Conservation (phyloP, 805 yeast genomes). For the Barnettozyma californica region DNA sequence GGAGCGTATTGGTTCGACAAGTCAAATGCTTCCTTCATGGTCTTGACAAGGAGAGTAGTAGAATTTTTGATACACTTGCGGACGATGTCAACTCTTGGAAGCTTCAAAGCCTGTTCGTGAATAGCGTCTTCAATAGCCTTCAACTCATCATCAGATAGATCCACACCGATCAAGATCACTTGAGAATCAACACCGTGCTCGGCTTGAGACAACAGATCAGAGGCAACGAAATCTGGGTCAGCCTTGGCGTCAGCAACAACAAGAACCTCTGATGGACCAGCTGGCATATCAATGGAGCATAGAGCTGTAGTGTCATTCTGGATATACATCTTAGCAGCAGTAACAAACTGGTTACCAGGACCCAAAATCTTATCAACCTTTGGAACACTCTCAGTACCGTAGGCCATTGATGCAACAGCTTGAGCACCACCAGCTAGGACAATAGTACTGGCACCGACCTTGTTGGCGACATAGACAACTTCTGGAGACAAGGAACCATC, state of each 20-base stretch:
- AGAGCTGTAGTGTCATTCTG: conserved; percentile 93
- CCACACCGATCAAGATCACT: conserved; percentile 85
- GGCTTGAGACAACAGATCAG: conserved; percentile 94
- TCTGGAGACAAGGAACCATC: conserved; percentile 95
- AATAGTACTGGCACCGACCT: conserved; percentile 85
- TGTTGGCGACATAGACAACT: conserved; percentile 94
- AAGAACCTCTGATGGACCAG: conserved; percentile 97
- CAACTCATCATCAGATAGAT: conserved; percentile 53
- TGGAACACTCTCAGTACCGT: conserved; percentile 89
- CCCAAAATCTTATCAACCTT: conserved; percentile 97
- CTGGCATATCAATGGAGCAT: conserved; percentile 98
- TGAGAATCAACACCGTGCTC: conserved; percentile 99
- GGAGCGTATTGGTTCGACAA: conserved; percentile 93
- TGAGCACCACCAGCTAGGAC: conserved; percentile 99
- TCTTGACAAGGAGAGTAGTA: conserved; percentile 62
- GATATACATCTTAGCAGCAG: conserved; percentile 98
- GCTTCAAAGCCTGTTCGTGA: conserved; percentile 69
- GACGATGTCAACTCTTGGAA: conserved; percentile 92
- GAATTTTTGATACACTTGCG: conserved; percentile 92
- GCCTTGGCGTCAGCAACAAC: conserved; percentile 88
- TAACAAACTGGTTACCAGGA: conserved; percentile 98
- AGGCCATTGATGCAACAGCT: conserved; percentile 98
- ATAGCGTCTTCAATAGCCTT: conserved; percentile 76
- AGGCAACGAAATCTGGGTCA: conserved; percentile 95
- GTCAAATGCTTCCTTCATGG: conserved; percentile 76